These are phyloP conservation scores for Chrysoporthe deuterocubensis DNA, from an alignment of 2,329 filamentous ascomycete genomes.

Conservation along the genomic window DNA sequence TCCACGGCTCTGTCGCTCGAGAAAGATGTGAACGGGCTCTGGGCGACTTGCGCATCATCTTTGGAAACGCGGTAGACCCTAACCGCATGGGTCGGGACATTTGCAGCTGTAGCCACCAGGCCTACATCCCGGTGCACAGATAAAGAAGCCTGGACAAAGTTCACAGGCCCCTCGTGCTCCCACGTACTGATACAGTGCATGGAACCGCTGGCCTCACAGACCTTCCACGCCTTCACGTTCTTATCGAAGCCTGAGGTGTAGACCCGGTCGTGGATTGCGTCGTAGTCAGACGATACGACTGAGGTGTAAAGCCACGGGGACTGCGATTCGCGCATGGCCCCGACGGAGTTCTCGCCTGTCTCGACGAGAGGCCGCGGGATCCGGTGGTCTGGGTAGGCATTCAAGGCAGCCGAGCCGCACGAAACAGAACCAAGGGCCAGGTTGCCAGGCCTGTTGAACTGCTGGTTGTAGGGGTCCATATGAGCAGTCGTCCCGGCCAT, in stretches of 20 bases:
- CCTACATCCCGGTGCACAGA: conserved; percentile 41
- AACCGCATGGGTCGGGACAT: conserved; percentile 57
- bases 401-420: conserved; percentile 45
- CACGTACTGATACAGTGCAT: conserved; percentile 57
- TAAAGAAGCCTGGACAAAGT: conserved; percentile 63
- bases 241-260: conserved; percentile 67
- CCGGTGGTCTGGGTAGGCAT: conserved; percentile 60
- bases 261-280: conserved; percentile 46
- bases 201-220: conserved; percentile 41
- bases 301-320: conserved; percentile 68
- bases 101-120: conserved; percentile 63
- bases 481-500: conserved; percentile 66
- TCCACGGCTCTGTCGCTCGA: conserved; percentile 45
- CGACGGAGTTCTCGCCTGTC: conserved; percentile 58
- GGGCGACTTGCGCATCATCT: conserved; percentile 37
- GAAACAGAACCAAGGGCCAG: conserved; percentile 57
- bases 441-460: conserved; percentile 69
- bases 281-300: conserved; percentile 65
- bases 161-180: conserved; percentile 62
- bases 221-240: conserved; percentile 63
- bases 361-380: conserved; percentile 58
- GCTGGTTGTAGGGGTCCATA: conserved; percentile 65
- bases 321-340: conserved; percentile 61
- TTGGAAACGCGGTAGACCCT: conserved; percentile 57
- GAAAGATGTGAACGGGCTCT: conserved; percentile 43